Evolutionary conservation across 495 filamentous ascomycete genomes (phyloP).

Genomic region (Penicillium arizonense): DNA sequence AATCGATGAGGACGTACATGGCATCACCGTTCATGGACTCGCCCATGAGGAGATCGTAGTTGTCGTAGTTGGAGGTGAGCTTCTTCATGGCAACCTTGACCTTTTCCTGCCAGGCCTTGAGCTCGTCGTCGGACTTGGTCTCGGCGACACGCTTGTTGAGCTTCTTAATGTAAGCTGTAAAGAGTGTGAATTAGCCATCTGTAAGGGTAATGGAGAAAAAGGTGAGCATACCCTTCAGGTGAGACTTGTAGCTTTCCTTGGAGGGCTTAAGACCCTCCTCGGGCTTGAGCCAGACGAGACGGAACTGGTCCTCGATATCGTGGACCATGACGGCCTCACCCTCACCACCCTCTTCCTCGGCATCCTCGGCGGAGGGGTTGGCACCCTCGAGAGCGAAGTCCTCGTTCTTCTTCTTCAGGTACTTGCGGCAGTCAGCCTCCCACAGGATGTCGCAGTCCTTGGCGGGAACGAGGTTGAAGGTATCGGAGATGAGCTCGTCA

Average conservation of each 20-base stretch:
- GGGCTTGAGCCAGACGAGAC: slow-evolving; percentile 69
- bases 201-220: background rate
- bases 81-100: slow-evolving; percentile 72
- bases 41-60: slow-evolving; percentile 93
- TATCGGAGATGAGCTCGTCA: slow-evolving; percentile 96
- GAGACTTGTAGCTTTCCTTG: slow-evolving; percentile 75
- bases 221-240: slow-evolving; percentile 71
- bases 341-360: slow-evolving; percentile 66
- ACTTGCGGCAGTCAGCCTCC: slow-evolving; percentile 88
- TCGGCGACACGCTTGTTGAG: background rate
- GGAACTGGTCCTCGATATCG: slow-evolving; percentile 93
- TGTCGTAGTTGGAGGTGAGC: slow-evolving; percentile 80
- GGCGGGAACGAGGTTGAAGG: slow-evolving; percentile 63
- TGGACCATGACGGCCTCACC: slow-evolving; percentile 65
- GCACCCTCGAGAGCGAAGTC: slow-evolving; percentile 89
- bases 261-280: slow-evolving; percentile 55
- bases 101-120: slow-evolving; percentile 65
- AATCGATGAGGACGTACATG: slow-evolving; percentile 94
- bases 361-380: slow-evolving; percentile 94
- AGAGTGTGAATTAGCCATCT: background rate
- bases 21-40: slow-evolving; percentile 87
- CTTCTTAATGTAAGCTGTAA: slow-evolving; percentile 82
- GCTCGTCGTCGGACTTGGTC: background rate
- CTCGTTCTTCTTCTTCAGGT: slow-evolving; percentile 67
- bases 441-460: slow-evolving; percentile 75